Percentiles rank a stretch among this genome's conserved stretches.
phyloP scores from a whole-genome alignment of 768 basidiomycete species.

The Dioszegia crocea region DNA sequence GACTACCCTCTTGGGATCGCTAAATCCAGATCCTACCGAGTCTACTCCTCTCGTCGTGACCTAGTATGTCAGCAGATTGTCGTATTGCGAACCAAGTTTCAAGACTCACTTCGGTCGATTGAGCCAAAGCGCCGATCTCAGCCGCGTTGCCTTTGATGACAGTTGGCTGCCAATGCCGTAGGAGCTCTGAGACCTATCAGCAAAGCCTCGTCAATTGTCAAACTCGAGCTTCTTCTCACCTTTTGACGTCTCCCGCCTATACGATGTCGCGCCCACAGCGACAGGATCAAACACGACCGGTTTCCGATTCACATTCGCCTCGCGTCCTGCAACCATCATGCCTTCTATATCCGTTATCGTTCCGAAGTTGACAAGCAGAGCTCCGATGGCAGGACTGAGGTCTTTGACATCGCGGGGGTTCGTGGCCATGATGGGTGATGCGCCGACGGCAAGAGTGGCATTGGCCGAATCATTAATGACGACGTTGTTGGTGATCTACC shows the following conservation, averaged over 20 bases:
- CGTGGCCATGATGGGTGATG: conserved; percentile 91
- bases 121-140: conserved; percentile 73
- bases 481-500: conserved; percentile 81
- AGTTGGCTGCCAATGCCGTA: conserved; percentile 74
- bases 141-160: conserved; percentile 89
- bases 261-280: conserved; percentile 75
- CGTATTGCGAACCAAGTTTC: too few relatives aligned
- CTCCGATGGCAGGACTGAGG: conserved; percentile 62
- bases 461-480: conserved; percentile 87
- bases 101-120: conserved; percentile 66
- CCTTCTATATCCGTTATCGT: conserved; percentile 58
- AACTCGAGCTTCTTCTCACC: conserved; percentile 51
- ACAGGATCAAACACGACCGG: conserved; percentile 89
- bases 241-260: conserved; percentile 61
- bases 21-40: conserved; percentile 71
- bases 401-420: conserved; percentile 77
- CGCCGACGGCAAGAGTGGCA: conserved; percentile 77
- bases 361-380: conserved; percentile 81
- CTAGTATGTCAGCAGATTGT: conserved; percentile 49
- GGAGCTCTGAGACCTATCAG: conserved; percentile 56
- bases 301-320: conserved; percentile 65
- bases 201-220: too few relatives aligned
- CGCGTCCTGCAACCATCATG: conserved; percentile 69
- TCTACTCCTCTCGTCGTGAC: conserved; percentile 80
- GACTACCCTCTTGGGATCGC: conserved; percentile 68